phyloP scores from a whole-genome alignment of 805 yeast genomes.

The Metschnikowia continentalis region DNA sequence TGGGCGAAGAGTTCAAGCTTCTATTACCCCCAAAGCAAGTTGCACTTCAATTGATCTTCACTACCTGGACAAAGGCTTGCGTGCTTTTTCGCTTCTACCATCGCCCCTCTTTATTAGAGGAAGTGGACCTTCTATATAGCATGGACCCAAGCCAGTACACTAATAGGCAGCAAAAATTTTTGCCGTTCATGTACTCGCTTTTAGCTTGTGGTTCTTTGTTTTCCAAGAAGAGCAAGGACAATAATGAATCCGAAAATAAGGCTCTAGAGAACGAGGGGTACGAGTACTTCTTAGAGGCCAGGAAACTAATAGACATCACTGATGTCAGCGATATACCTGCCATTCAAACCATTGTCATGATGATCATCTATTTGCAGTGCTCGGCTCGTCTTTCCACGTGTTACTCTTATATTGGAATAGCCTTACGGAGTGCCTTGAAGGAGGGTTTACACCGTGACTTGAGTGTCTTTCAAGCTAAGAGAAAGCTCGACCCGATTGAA shows the following conservation, averaged over 20 bases:
- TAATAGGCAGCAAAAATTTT: conserved; percentile 66
- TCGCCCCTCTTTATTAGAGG: conserved; percentile 72
- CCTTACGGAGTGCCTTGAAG: conserved; percentile 73
- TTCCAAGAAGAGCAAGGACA: conserved; percentile 32
- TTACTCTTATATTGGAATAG: conserved; percentile 86
- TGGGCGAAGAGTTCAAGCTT: conserved; percentile 51
- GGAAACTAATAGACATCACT: conserved; percentile 74
- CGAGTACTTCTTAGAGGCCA: conserved; percentile 73
- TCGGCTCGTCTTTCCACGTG: conserved; percentile 84
- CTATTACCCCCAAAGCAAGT: conserved; percentile 72
- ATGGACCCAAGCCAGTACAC: conserved; percentile 70
- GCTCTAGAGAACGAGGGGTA: conserved; percentile 71
- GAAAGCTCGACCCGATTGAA: conserved; percentile 69
- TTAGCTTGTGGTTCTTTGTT: conserved; percentile 86
- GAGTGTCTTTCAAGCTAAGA: conserved; percentile 41
- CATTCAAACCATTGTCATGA: conserved; percentile 82
- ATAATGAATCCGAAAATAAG: conserved; percentile 22
- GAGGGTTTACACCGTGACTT: conserved; percentile 81
- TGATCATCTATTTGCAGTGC: conserved; percentile 80
- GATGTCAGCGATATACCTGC: conserved; percentile 79
- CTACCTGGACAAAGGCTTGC: conserved; percentile 84
- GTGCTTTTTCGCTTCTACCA: conserved; percentile 83
- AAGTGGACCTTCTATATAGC: conserved; percentile 70
- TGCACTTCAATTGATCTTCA: conserved; percentile 65
- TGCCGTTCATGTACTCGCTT: conserved; percentile 81